Percentiles rank a stretch among this genome's conserved stretches.
These are phyloP conservation scores for Pyrus hybrid DNA, from an alignment of 331 rosid species.

Conservation along the genomic window DNA sequence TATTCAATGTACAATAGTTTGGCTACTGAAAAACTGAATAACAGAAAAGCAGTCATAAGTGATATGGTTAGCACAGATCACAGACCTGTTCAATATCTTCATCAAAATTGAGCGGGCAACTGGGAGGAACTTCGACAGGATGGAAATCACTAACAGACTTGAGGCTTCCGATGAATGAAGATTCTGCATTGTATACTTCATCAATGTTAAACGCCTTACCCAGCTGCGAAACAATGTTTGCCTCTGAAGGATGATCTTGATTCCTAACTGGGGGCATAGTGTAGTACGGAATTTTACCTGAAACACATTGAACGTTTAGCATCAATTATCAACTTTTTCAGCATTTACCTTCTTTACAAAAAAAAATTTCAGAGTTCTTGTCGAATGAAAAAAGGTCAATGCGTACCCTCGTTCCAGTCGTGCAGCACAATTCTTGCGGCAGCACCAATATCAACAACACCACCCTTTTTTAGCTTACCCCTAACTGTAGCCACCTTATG, in stretches of 20 bases:
- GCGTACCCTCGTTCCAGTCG: conserved; percentile 90
- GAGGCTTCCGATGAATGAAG: conserved; percentile 88
- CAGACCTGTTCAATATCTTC: conserved; percentile 64
- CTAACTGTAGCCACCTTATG: conserved; percentile 77
- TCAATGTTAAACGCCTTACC: conserved; percentile 69
- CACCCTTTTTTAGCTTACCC: conserved; percentile 92
- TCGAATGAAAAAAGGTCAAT: background rate
- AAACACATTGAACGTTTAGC: conserved; percentile 6
- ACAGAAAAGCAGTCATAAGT: background rate
- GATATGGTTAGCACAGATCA: background rate
- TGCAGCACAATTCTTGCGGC: conserved; percentile 90
- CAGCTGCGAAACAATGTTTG: conserved; percentile 58
- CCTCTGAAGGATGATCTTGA: conserved; percentile 62
- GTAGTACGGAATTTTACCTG: conserved; percentile 92
- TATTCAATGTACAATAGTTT: background rate
- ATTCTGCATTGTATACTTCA: conserved; percentile 68
- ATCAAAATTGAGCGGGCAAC: conserved; percentile 50
- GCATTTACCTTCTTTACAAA: background rate
- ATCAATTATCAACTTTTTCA: background rate
- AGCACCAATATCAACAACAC: conserved; percentile 60
- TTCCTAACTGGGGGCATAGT: conserved; percentile 80
- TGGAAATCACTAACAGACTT: conserved; percentile 62
- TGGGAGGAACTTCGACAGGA: conserved; percentile 83
- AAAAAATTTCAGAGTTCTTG: background rate
- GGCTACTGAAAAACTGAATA: too few species aligned